These are phyloP conservation scores for Stephanodiscus minutulus DNA, from an alignment of 108 stramenopile species.

Conservation along the genomic window DNA sequence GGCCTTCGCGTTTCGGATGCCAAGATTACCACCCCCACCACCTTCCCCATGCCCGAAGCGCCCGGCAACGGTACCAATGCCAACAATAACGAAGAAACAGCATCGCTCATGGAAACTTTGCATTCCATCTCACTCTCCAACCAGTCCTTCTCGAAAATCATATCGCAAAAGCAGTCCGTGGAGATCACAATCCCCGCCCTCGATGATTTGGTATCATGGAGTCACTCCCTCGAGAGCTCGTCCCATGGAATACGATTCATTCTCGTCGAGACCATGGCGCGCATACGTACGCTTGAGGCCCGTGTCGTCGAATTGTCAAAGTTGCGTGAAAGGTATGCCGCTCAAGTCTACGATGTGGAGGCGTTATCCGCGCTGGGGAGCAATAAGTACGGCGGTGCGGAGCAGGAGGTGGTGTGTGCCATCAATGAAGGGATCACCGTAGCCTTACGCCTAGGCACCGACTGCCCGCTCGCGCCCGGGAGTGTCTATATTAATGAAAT, in stretches of 20 bases:
- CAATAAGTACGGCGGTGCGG: slow-evolving; percentile 32
- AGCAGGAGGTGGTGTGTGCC: slow-evolving; percentile 69
- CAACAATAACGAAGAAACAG: slow-evolving; percentile 9
- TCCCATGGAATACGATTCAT: slow-evolving; percentile 62
- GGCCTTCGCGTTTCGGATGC: slow-evolving; percentile 31
- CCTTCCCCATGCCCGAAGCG: slow-evolving; percentile 19
- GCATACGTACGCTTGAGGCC: slow-evolving; percentile 52
- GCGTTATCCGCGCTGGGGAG: background rate
- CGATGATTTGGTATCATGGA: slow-evolving; percentile 58
- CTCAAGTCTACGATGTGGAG: slow-evolving; percentile 47
- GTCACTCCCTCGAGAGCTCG: slow-evolving; percentile 35
- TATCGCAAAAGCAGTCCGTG: slow-evolving; percentile 33
- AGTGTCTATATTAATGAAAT: slow-evolving; percentile 57
- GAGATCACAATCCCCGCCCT: slow-evolving; percentile 52
- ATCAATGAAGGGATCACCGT: slow-evolving; percentile 69
- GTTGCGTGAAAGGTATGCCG: slow-evolving; percentile 50
- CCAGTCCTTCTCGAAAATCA: slow-evolving; percentile 38
- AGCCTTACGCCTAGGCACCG: slow-evolving; percentile 51
- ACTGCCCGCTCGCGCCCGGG: slow-evolving; percentile 51
- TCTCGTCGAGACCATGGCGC: slow-evolving; percentile 58
- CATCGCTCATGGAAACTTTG: slow-evolving; percentile 26
- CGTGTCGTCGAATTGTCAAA: slow-evolving; percentile 52
- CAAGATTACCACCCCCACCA: slow-evolving; percentile 47
- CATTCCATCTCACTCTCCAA: slow-evolving; percentile 32
- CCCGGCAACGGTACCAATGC: background rate